Percentiles rank a stretch among this genome's conserved stretches.
phyloP scores from a whole-genome alignment of 352 stramenopile genomes.

The Pythium rhizo-oryzae region DNA sequence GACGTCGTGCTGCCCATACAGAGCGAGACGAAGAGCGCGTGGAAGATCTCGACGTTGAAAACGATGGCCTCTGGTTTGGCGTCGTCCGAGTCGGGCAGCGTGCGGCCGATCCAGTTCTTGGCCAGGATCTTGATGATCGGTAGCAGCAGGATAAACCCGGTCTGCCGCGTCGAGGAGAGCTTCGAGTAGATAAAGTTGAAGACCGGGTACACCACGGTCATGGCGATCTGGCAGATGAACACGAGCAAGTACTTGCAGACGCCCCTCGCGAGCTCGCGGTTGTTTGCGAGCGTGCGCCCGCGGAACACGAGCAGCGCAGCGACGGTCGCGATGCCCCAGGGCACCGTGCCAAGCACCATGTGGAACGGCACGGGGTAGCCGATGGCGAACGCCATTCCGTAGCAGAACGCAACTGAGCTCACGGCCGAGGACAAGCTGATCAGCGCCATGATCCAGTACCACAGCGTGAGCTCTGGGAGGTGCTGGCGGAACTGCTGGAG shows the following conservation, averaged over 20 bases:
- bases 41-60: conserved; percentile 29
- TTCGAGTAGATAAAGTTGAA: conserved; percentile 23
- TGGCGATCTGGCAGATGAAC: conserved; percentile 9
- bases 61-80: conserved; percentile 31
- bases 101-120: conserved; percentile 43
- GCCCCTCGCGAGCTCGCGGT: neutral
- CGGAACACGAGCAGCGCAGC: neutral
- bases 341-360: conserved; percentile 33
- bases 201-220: conserved; percentile 22
- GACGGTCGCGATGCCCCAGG: conserved; percentile 32
- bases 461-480: neutral
- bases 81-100: conserved; percentile 26
- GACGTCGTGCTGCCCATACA: conserved; percentile 21
- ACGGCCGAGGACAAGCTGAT: neutral
- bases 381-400: conserved; percentile 14
- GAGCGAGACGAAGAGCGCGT: conserved; percentile 25
- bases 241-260: conserved; percentile 7
- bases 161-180: conserved; percentile 19
- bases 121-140: conserved; percentile 42
- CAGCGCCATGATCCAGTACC: neutral
- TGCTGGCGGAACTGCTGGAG: conserved; percentile 21
- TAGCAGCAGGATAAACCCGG: conserved; percentile 30
- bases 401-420: neutral
- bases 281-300: neutral
- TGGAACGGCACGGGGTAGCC: conserved; percentile 50